These are phyloP conservation scores for Penicillium sp. DNA, from an alignment of 2,329 filamentous ascomycete species.

Conservation along the genomic window DNA sequence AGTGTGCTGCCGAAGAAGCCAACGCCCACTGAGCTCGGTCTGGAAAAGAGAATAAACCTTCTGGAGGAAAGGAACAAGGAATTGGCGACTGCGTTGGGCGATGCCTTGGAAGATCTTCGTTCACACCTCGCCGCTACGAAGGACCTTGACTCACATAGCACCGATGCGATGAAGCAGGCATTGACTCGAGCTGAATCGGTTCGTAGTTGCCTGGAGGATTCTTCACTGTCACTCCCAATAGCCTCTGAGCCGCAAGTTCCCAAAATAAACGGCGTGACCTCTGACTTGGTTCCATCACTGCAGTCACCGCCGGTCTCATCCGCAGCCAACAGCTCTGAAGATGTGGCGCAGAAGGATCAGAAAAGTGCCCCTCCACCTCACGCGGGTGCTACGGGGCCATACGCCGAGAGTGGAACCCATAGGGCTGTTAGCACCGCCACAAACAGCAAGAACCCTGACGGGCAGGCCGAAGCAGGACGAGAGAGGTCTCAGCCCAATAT, in stretches of 20 bases:
- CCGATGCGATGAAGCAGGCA: conserved; percentile 33
- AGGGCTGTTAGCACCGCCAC: conserved; percentile 8
- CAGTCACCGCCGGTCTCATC: background rate
- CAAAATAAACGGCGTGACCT: conserved; percentile 4
- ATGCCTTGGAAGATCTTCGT: conserved; percentile 41
- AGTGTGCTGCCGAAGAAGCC: conserved; percentile 1
- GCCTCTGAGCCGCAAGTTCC: conserved; percentile 4
- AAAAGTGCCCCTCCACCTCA: conserved; percentile 2
- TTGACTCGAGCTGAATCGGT: conserved; percentile 42
- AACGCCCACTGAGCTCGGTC: conserved; percentile 19
- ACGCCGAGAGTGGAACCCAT: conserved; percentile 7
- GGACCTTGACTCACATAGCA: conserved; percentile 20
- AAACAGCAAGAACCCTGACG: conserved; percentile 4
- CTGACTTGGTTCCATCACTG: background rate
- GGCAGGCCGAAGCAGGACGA: conserved; percentile 13
- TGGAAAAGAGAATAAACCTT: conserved; percentile 31
- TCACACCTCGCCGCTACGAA: conserved; percentile 29
- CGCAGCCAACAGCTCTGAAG: background rate
- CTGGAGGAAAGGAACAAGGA: conserved; percentile 40
- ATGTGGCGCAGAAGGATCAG: conserved; percentile 6
- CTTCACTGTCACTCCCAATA: conserved; percentile 33
- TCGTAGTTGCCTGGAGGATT: conserved; percentile 41
- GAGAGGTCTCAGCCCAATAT: conserved; percentile 21
- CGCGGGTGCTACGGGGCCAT: conserved; percentile 9
- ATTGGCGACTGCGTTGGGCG: conserved; percentile 40